Conservation (phyloP, 371 early-diverging fungal species). For the Mucor sp. region DNA sequence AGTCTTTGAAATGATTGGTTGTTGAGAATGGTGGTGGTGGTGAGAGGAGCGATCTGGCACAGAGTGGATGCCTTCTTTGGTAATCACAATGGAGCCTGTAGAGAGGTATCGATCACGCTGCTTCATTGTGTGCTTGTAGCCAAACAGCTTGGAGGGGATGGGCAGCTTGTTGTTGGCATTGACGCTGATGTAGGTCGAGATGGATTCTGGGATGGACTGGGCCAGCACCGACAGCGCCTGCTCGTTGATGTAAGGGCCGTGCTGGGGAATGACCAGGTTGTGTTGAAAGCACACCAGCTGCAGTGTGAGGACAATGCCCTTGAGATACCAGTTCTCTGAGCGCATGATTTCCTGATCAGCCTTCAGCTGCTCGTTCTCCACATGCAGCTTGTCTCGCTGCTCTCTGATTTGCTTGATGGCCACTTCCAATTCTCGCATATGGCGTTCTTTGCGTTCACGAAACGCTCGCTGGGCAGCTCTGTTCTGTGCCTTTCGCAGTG, state of each 20-base stretch:
- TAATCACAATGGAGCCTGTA: conserved; percentile 37
- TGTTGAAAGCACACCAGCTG: conserved; percentile 53
- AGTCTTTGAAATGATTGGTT: conserved; percentile 8
- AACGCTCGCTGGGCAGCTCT: conserved; percentile 83
- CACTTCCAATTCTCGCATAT: conserved; percentile 68
- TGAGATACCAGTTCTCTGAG: conserved; percentile 66
- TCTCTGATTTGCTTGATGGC: conserved; percentile 66
- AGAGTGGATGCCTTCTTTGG: conserved; percentile 31
- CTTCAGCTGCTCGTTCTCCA: conserved; percentile 59
- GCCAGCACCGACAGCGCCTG: conserved; percentile 37
- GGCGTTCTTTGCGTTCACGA: conserved; percentile 78
- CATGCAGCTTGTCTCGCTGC: conserved; percentile 43
- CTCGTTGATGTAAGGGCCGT: conserved; percentile 44
- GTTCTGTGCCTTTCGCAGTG: conserved; percentile 80
- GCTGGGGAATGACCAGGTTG: conserved; percentile 47
- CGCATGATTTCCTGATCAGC: conserved; percentile 54
- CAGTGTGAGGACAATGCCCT: conserved; percentile 56
- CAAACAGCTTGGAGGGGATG: conserved; percentile 28
- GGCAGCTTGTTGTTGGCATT: conserved; percentile 43
- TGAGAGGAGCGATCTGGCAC: conserved; percentile 11
- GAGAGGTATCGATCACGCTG: conserved; percentile 34
- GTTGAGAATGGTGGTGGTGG: not conserved
- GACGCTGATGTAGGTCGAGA: conserved; percentile 42
- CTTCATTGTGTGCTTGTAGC: conserved; percentile 22
- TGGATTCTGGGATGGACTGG: conserved; percentile 42